These are phyloP conservation scores for Leccinum variicolor DNA, from an alignment of 768 basidiomycete species.

Conservation along the genomic window DNA sequence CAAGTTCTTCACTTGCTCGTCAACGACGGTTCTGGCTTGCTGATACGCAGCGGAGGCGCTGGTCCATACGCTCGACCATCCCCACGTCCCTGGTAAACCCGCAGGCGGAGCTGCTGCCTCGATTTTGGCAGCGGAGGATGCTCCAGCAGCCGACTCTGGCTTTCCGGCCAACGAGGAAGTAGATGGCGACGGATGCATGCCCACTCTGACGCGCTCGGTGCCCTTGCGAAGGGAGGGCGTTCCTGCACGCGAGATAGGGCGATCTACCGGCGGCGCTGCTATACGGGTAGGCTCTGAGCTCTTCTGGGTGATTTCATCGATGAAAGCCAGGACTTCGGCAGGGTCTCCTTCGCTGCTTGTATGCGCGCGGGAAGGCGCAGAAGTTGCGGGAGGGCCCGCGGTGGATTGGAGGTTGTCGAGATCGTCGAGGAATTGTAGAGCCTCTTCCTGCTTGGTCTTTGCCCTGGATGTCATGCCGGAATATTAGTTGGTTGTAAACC, in stretches of 20 bases:
- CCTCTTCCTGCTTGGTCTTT: constrained; percentile 84
- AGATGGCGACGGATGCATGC: constrained; percentile 41
- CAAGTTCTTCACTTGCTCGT: constrained; percentile 88
- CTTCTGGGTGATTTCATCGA: constrained; percentile 94
- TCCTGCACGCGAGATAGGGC: constrained; percentile 59
- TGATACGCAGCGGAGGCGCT: constrained; percentile 83
- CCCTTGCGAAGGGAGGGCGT: constrained; percentile 73
- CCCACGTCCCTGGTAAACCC: constrained; percentile 49
- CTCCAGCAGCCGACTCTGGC: constrained; percentile 28
- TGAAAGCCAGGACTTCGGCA: constrained; percentile 85
- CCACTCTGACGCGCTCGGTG: constrained; percentile 72
- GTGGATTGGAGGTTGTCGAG: constrained; percentile 74
- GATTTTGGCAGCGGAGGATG: constrained; percentile 16
- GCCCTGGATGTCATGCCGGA: constrained; percentile 41
- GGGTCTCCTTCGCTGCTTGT: constrained; percentile 56
- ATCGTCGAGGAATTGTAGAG: constrained; percentile 89
- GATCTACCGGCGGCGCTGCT: constrained; percentile 50
- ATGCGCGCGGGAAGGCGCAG: constrained; percentile 17
- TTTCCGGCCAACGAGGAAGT: constrained; percentile 39
- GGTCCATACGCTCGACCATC: constrained; percentile 89
- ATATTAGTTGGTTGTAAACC: neutral
- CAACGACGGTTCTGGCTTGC: constrained; percentile 83
- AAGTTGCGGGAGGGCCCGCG: constrained; percentile 20
- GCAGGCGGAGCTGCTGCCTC: constrained; percentile 16
- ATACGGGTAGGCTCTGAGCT: constrained; percentile 72